phyloP scores from a whole-genome alignment of 495 filamentous ascomycete genomes.

The Amphirosellinia nigrospora region DNA sequence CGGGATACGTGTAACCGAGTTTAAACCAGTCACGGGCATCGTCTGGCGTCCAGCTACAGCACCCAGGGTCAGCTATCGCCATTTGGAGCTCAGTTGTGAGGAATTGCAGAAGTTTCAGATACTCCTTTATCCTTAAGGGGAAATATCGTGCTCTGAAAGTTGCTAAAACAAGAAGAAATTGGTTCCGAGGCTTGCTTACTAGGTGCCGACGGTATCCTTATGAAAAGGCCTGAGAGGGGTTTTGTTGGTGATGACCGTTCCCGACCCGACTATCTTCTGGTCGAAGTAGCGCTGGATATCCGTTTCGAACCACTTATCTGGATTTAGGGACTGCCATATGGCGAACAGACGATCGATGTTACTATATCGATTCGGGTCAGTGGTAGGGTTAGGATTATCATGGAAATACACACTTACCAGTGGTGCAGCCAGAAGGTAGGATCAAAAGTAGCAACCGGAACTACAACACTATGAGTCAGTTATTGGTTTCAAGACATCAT shows the following conservation, averaged over 20 bases:
- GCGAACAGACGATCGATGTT: conserved; percentile 52
- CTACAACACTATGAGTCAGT: no score
- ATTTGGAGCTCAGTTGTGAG: no score
- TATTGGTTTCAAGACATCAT: no score
- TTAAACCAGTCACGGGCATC: conserved; percentile 27
- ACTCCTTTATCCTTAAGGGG: no score
- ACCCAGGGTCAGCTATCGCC: no score
- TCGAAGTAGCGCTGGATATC: conserved; percentile 32
- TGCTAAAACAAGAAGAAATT: no score
- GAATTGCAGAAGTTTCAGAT: no score
- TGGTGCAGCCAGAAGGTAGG: conserved; percentile 53
- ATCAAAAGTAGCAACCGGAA: conserved; percentile 50
- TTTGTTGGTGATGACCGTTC: conserved; percentile 13
- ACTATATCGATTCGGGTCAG: conserved; percentile 25
- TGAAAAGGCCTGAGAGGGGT: conserved; percentile 40
- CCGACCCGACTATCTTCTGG: conserved; percentile 25
- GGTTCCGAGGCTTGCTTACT: no score
- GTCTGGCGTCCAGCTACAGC: conserved; percentile 33
- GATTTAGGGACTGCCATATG: conserved; percentile 48
- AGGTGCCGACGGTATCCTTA: conserved; percentile 21
- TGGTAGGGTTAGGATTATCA: no score
- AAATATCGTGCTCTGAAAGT: no score
- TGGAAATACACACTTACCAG: no score
- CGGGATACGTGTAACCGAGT: conserved; percentile 43
- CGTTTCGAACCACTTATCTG: conserved; percentile 38